phyloP scores from a whole-genome alignment of 139 green algal genomes.

The Chlorella sp. region DNA sequence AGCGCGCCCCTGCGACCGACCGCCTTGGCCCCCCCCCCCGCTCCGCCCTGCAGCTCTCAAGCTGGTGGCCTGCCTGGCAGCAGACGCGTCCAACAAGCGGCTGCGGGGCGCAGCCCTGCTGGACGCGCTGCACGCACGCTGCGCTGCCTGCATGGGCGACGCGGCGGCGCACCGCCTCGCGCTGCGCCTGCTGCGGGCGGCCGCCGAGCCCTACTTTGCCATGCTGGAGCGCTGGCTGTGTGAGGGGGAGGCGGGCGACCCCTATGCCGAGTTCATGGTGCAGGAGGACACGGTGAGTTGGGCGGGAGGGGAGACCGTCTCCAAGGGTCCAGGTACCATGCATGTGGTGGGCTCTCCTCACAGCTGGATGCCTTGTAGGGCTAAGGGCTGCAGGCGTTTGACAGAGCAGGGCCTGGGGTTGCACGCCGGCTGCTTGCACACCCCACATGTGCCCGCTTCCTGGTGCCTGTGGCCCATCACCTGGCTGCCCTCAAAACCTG shows the following conservation, averaged over 20 bases:
- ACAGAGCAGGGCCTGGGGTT: background rate
- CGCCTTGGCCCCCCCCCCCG: background rate
- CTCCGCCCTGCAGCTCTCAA: constrained; percentile 49
- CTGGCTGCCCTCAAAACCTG: background rate
- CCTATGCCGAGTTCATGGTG: constrained; percentile 93
- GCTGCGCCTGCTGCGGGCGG: constrained; percentile 73
- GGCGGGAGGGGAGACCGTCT: too few relatives aligned
- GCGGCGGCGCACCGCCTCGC: constrained; percentile 58
- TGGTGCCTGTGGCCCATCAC: too few relatives aligned
- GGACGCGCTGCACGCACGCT: constrained; percentile 70
- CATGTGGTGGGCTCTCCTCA: too few relatives aligned
- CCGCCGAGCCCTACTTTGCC: constrained; percentile 80
- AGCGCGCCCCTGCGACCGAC: background rate
- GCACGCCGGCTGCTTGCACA: background rate
- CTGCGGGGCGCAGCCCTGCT: constrained; percentile 68
- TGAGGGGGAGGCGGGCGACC: constrained; percentile 83
- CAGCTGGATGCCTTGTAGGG: too few relatives aligned
- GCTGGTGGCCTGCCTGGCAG: constrained; percentile 74
- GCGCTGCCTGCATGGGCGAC: constrained; percentile 60
- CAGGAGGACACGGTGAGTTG: constrained; percentile 55
- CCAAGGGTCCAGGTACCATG: too few relatives aligned
- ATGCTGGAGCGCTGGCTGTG: constrained; percentile 86
- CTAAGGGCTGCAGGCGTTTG: background rate
- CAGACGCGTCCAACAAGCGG: constrained; percentile 47
- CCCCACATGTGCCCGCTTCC: background rate